phyloP scores from a whole-genome alignment of 176 grass and related monocot genomes.

The Tuctoria greenei region DNA sequence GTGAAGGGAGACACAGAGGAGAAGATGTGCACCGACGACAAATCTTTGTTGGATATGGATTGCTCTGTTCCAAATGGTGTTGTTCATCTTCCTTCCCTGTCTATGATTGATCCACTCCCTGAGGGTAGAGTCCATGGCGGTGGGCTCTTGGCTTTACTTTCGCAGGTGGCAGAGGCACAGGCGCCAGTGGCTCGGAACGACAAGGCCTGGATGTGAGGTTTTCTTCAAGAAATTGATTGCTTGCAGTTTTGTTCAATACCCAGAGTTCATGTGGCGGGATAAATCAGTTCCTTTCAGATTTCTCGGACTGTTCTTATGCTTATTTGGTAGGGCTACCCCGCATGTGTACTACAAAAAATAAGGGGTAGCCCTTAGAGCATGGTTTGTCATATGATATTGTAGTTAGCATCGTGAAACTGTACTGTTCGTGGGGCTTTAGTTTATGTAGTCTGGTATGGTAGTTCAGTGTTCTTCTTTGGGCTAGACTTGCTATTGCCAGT shows the following conservation, averaged over 20 bases:
- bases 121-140: slow-evolving; percentile 94
- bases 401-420: slow-evolving; percentile 7
- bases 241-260: slow-evolving; percentile 46
- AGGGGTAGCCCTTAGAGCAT: slow-evolving; percentile 16
- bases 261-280: slow-evolving; percentile 25
- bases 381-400: slow-evolving; percentile 15
- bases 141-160: slow-evolving; percentile 64
- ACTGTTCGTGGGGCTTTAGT: neutral
- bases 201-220: slow-evolving; percentile 45
- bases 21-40: slow-evolving; percentile 2
- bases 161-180: neutral
- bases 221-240: slow-evolving; percentile 16
- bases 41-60: neutral
- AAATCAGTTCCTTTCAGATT: slow-evolving; percentile 9
- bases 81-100: slow-evolving; percentile 1
- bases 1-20: slow-evolving; percentile 29
- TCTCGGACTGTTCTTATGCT: slow-evolving; percentile 25
- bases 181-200: neutral
- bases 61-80: neutral
- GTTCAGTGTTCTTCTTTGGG: neutral
- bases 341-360: slow-evolving; percentile 40
- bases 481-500: neutral
- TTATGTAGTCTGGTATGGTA: slow-evolving; percentile 2
- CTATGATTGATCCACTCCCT: slow-evolving; percentile 35
- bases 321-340: slow-evolving; percentile 16